phyloP scores from a whole-genome alignment of 192 early-diverging fungal species.

The Rhizoclosmatium sp. region DNA sequence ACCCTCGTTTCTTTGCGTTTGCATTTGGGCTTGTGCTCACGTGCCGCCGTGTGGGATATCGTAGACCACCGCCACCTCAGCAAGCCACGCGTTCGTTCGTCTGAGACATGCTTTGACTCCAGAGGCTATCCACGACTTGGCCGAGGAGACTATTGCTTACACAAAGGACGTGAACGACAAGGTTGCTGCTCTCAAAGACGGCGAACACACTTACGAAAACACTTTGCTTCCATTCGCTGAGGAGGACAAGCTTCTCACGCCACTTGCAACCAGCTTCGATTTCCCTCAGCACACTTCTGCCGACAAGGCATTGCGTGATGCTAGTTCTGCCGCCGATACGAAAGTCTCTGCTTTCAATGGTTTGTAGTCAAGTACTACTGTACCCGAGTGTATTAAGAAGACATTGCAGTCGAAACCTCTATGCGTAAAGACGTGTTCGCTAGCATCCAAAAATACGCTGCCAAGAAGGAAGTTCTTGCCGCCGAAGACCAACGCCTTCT shows the following conservation, averaged over 20 bases:
- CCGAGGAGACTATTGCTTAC: constrained; percentile 13
- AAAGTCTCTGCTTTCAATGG: constrained; percentile 24
- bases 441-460: constrained; percentile 31
- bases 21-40: not conserved
- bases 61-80: not conserved
- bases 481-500: constrained; percentile 75
- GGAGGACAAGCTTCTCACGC: constrained; percentile 14
- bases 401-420: constrained; percentile 43
- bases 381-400: not conserved
- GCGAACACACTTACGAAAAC: constrained; percentile 13
- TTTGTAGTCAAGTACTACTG: constrained; percentile 4
- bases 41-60: not conserved
- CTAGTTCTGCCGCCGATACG: constrained; percentile 35
- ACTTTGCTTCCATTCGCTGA: constrained; percentile 5
- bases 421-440: constrained; percentile 51
- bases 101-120: not conserved
- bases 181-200: constrained; percentile 6
- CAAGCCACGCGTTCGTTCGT: not conserved
- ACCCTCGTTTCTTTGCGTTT: too few relatives aligned
- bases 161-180: constrained; percentile 21
- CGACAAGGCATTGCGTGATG: constrained; percentile 47
- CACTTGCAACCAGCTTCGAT: constrained; percentile 16
- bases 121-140: constrained; percentile 4
- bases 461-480: constrained; percentile 47
- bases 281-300: constrained; percentile 48